phyloP scores from a whole-genome alignment of 1,284 basidiomycete species.

The Xanthoconium separans region DNA sequence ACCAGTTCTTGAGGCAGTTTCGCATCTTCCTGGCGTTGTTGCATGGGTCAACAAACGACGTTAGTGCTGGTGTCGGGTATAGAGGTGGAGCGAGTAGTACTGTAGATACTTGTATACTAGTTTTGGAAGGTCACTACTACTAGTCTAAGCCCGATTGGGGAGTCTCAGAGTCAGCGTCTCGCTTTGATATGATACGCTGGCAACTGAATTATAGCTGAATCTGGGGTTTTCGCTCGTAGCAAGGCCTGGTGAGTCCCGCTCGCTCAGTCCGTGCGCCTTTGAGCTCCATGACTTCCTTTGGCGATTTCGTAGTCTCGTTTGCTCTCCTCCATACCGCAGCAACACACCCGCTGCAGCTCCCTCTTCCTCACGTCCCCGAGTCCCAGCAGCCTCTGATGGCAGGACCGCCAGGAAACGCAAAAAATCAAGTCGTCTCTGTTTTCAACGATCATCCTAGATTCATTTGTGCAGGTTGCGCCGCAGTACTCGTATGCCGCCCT shows the following conservation, averaged over 20 bases:
- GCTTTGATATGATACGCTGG: too few species aligned
- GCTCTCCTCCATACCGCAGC: conserved; percentile 6
- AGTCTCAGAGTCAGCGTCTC: too few species aligned
- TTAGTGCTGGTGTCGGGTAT: background rate
- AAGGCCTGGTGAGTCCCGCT: conserved; percentile 7
- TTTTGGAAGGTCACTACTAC: too few species aligned
- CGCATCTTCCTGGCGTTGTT: conserved; percentile 30
- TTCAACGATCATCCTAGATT: conserved; percentile 61
- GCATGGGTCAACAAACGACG: conserved; percentile 17
- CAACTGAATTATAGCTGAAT: background rate
- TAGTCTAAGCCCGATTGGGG: too few species aligned
- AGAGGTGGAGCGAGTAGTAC: too few species aligned
- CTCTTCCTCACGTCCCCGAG: background rate
- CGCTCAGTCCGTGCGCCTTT: background rate
- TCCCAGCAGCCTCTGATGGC: conserved; percentile 12
- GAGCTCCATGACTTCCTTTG: conserved; percentile 16
- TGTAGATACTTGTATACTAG: too few species aligned
- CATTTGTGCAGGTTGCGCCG: conserved; percentile 63
- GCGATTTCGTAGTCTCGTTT: conserved; percentile 24
- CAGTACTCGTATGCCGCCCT: conserved; percentile 55
- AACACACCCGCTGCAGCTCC: background rate
- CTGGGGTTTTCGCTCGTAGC: background rate
- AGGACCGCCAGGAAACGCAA: conserved; percentile 40
- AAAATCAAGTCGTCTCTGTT: conserved; percentile 50
- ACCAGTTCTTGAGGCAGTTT: conserved; percentile 66